These are phyloP conservation scores for Heliamphora pulchella DNA, from an alignment of 179 eudicot species.

Conservation along the genomic window DNA sequence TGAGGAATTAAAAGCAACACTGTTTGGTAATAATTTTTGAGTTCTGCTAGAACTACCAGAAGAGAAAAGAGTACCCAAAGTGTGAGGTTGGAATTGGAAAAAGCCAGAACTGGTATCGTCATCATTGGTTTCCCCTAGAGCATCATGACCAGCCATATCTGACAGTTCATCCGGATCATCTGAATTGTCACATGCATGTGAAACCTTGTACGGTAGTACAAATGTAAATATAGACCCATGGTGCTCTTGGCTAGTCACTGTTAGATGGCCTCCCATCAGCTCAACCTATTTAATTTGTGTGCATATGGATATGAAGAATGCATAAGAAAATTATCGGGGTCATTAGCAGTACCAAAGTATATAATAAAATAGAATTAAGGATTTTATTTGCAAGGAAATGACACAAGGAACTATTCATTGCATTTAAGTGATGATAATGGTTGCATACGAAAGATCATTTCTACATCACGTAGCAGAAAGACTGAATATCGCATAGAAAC, in stretches of 20 bases:
- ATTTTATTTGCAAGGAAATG: background rate
- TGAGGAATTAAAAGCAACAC: constrained; percentile 23
- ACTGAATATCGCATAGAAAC: background rate
- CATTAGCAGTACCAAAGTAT: background rate
- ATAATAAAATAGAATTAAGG: background rate
- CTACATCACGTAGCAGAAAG: background rate
- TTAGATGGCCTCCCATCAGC: constrained; percentile 90
- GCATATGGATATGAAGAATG: background rate
- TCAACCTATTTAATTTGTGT: constrained; percentile 61
- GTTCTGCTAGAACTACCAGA: constrained; percentile 37
- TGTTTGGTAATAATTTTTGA: constrained; percentile 29
- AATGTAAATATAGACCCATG: constrained; percentile 80
- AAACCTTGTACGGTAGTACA: constrained; percentile 74
- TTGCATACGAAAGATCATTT: background rate
- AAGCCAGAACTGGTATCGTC: constrained; percentile 53
- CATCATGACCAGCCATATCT: constrained; percentile 37
- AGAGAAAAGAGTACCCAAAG: constrained; percentile 49
- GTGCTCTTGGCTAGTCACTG: constrained; percentile 65
- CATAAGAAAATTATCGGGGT: background rate
- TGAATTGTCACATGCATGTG: constrained; percentile 39
- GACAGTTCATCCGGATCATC: constrained; percentile 71
- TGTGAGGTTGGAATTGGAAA: constrained; percentile 66
- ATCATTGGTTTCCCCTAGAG: constrained; percentile 28
- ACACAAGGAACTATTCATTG: too few species aligned
- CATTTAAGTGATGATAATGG: too few species aligned